These are phyloP conservation scores for Ceratopteris richardii DNA, from an alignment of 75 land plant genomes.

Conservation along the genomic window DNA sequence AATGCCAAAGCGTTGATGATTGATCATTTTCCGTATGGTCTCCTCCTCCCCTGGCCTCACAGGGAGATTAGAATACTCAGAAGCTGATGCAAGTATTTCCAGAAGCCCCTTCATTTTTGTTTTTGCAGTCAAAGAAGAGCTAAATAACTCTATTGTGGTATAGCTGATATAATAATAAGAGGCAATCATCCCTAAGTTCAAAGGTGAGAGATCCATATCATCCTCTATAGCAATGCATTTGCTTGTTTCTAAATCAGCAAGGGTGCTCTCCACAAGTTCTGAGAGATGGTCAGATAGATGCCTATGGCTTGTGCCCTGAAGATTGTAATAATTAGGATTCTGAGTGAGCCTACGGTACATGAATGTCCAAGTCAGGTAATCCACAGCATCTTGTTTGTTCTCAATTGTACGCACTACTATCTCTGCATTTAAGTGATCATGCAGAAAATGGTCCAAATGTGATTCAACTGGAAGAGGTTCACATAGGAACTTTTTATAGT, in stretches of 20 bases:
- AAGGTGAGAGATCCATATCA: slow-evolving; percentile 67
- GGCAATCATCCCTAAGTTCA: slow-evolving; percentile 82
- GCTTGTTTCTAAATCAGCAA: slow-evolving; percentile 75
- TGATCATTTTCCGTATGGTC: slow-evolving; percentile 53
- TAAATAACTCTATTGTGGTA: slow-evolving; percentile 84
- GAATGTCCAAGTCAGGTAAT: slow-evolving; percentile 87
- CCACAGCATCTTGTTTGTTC: slow-evolving; percentile 94
- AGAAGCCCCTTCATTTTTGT: slow-evolving; percentile 84
- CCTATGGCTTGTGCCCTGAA: slow-evolving; percentile 81
- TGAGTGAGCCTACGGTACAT: slow-evolving; percentile 80
- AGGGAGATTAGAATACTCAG: slow-evolving; percentile 73
- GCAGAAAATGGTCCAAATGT: slow-evolving; percentile 80
- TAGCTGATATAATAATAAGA: slow-evolving; percentile 86
- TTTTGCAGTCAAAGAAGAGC: slow-evolving; percentile 67
- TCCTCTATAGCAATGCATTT: slow-evolving; percentile 86
- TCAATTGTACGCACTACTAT: slow-evolving; percentile 73
- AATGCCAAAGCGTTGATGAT: slow-evolving; percentile 79
- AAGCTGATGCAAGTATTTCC: slow-evolving; percentile 74
- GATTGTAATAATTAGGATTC: slow-evolving; percentile 89
- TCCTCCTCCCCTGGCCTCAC: slow-evolving; percentile 92
- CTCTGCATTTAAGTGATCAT: slow-evolving; percentile 93
- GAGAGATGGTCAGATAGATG: slow-evolving; percentile 95
- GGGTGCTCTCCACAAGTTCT: slow-evolving; percentile 73
- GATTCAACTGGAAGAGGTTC: slow-evolving; percentile 97
- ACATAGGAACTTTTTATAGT: slow-evolving; percentile 84